Base-by-base conservation (phyloP, 2,329 filamentous ascomycete genomes). In the Corniculantispora saksenae region DNA sequence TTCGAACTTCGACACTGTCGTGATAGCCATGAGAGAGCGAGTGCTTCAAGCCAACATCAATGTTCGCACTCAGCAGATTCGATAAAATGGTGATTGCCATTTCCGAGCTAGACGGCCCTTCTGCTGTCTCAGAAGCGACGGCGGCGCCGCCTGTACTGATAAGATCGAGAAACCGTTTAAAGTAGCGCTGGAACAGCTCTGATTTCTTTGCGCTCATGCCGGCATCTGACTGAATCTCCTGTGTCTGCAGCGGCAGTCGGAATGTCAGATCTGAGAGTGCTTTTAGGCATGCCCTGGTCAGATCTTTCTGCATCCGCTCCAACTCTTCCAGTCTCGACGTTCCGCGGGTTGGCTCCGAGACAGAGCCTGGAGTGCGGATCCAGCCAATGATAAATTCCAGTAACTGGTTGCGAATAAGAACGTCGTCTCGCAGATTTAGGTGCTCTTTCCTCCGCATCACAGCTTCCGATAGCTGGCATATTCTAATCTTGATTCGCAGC, bases 121-220 rank as follows among this genome's bases (percentile, higher is more conserved):
- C 87, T 48, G 71, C 62, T 47, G 88, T 85, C 9, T 72, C 75
- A 61, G 79, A 77, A n/a, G 75, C 73, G 45, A 77, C 71, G 6
- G 84, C 82, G 1, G 77, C 70, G 0, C 81, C 75, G 63, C 89
- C 86, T 58, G 86, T 80, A 66, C 89, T 89, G 32, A 91, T 79
- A 5, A 91, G 77, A 0, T 87, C 89, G 23, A 91, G 78, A 70
- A 91, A 91, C 9, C 87, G 82, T 67, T 89, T 90, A 76, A 91
- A 91, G 73, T 91, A 91, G 8, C 84, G 87, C 67, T 89, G 87
- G 71, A 91, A 91, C 84, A 91, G 88, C 70, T 90, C 86, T 1
- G 86, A 89, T 72, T 91, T 91, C 61, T 89, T 81, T 73, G 90
- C 89, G 68, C 87, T 89, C 61, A 86, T 87, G 53, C 87, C 86